Evolutionary conservation across 192 early-diverging fungal species (phyloP), one percentile per base, ranked within the genome.

Genomic region (Entomortierella beljakovae): DNA sequence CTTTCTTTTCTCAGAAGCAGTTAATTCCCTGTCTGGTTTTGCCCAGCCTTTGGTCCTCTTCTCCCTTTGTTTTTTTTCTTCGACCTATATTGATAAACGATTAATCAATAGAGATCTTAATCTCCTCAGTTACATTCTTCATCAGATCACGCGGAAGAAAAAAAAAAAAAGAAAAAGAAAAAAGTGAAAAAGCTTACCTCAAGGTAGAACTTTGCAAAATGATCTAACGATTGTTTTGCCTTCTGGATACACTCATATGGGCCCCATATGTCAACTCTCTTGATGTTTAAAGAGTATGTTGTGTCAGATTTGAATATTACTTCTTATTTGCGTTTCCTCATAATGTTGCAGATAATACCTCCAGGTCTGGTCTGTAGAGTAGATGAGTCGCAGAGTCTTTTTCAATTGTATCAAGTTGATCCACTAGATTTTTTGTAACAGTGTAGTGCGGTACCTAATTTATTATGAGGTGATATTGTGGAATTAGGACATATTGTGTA

Each of bases 261-360:
- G 3, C 73, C 73, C 73, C 73, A 69, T 10, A 77, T 35, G 29
- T 77, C 59, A 10, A 77, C 50, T 8, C 73, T 22, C 73, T 77
- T 68, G 25, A 38, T 6, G 33, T 22, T 11, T 13, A 9, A 53
- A 37, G 16, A 6, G 23, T 2, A 46, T 10, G 6, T 9, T 34
- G 35, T 50, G 10, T 33, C 50, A 23, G 22, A 52, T 52, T 52
- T 22, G 13, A 22, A 23, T 52, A 6, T 16, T 56, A 28, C 26
- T 56, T n/a, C n/a, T n/a, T n/a, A n/a, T n/a, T n/a, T n/a, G n/a
- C n/a, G n/a, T n/a, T n/a, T n/a, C n/a, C n/a, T n/a, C 7, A 25
- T 34, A 29, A 23, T 37, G 11, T 60, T 28, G 57, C 38, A 8
- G 3, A 50, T 8, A 31, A 25, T 72, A 72, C 70, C 62, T 72